Conservation (phyloP, 306 rosid genomes). For the Cercis canadensis region DNA sequence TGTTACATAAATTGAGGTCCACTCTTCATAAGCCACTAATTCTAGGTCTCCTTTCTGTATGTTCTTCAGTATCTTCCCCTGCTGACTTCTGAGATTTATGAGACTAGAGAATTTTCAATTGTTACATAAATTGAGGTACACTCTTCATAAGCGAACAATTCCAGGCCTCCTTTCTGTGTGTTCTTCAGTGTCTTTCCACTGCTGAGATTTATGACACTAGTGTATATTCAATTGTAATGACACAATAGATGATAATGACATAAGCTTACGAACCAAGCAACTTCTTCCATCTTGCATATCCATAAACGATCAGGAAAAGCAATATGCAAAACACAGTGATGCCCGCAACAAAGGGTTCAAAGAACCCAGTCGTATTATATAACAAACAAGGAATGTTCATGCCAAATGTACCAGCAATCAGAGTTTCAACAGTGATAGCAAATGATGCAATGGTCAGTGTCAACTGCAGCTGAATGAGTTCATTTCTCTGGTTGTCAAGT, state of each 20-base stretch:
- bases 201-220: too few species aligned
- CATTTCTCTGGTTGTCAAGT: slow-evolving; percentile 95
- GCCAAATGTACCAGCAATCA: slow-evolving; percentile 76
- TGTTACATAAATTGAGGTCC: neutral
- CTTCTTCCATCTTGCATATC: slow-evolving; percentile 94
- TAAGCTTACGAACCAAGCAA: slow-evolving; percentile 73
- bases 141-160: slow-evolving; percentile 11
- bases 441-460: slow-evolving; percentile 89
- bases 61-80: neutral
- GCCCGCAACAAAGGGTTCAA: slow-evolving; percentile 57
- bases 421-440: slow-evolving; percentile 75
- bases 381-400: slow-evolving; percentile 85
- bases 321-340: slow-evolving; percentile 48
- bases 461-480: slow-evolving; percentile 97
- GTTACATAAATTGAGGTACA: neutral
- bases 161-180: neutral
- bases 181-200: slow-evolving; percentile 21
- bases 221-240: slow-evolving; percentile 9
- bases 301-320: slow-evolving; percentile 69
- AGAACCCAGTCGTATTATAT: slow-evolving; percentile 39
- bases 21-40: slow-evolving; percentile 5
- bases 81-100: neutral
- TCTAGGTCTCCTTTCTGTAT: neutral
- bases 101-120: too few species aligned
- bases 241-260: slow-evolving; percentile 2